These are phyloP conservation scores for Apocynum venetum DNA, from an alignment of 257 asterid genomes.

Conservation along the genomic window DNA sequence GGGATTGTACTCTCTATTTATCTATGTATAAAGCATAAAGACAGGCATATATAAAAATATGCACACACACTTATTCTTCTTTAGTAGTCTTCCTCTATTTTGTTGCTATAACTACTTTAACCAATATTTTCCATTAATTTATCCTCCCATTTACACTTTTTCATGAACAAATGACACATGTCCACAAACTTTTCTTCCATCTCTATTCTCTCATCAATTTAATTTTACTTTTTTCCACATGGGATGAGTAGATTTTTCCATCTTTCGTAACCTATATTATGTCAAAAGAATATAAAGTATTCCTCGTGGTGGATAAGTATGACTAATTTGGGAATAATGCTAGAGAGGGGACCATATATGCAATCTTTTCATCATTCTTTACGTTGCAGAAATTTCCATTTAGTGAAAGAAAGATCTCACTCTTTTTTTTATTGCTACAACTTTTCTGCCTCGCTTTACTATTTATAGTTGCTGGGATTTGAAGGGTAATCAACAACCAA, in stretches of 20 bases:
- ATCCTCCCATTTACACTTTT: conserved; percentile 5
- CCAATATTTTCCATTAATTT: conserved; percentile 11
- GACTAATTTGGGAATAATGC: conserved; percentile 21
- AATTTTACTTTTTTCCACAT: conserved; percentile 25
- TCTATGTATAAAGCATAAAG: conserved; percentile 15
- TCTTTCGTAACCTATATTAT: conserved; percentile 18
- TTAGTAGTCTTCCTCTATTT: not conserved
- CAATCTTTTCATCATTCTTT: conserved; percentile 13
- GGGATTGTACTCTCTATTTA: conserved; percentile 21
- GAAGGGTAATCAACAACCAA: not conserved
- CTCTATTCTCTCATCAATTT: not conserved
- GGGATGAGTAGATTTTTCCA: conserved; percentile 26
- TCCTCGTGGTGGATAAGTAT: conserved; percentile 41
- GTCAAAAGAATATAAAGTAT: conserved; percentile 23
- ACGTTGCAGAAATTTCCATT: not conserved
- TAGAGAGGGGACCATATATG: conserved; percentile 26
- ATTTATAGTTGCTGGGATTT: conserved; percentile 17
- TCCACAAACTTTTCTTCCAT: conserved; percentile 8
- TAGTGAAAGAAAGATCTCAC: no score
- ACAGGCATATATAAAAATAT: not conserved
- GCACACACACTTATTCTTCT: conserved; percentile 11
- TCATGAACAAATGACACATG: conserved; percentile 22
- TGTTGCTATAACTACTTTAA: conserved; percentile 14
- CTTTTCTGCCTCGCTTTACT: not conserved
- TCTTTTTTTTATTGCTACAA: not conserved